Evolutionary conservation across 2,329 filamentous ascomycete species (phyloP).

Genomic region (Pleomassaria siparia): DNA sequence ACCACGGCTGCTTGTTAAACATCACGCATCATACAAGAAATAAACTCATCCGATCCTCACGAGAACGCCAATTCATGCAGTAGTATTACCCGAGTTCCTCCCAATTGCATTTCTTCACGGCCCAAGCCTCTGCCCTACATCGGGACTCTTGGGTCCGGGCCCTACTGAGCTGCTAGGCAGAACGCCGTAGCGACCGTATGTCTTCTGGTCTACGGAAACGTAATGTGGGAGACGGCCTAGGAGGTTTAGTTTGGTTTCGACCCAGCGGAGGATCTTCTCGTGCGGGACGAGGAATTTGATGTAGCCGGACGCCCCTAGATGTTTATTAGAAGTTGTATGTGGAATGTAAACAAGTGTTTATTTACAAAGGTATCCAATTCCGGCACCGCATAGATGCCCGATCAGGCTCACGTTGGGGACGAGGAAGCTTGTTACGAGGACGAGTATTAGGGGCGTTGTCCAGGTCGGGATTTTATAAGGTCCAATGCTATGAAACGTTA

Average conservation of each 20-base stretch:
- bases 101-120: constrained; percentile 14
- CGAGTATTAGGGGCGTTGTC: constrained; percentile 79
- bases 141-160: constrained; percentile 30
- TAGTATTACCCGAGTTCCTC: neutral
- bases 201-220: constrained; percentile 93
- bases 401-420: constrained; percentile 80
- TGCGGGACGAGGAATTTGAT: constrained; percentile 87
- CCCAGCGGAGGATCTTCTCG: constrained; percentile 82
- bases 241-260: constrained; percentile 86
- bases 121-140: constrained; percentile 32
- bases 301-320: constrained; percentile 79
- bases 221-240: constrained; percentile 85
- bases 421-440: constrained; percentile 73
- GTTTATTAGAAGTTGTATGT: constrained; percentile 7
- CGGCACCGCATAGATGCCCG: constrained; percentile 82
- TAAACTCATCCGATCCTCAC: neutral
- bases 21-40: neutral
- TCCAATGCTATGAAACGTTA: constrained; percentile 49
- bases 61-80: neutral
- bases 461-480: constrained; percentile 81
- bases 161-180: constrained; percentile 56
- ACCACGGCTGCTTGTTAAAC: neutral
- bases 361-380: constrained; percentile 83
- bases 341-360: neutral
- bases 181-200: constrained; percentile 88